These are phyloP conservation scores for Paraphaeosphaeria minitans DNA, from an alignment of 2,329 filamentous ascomycete species.

Conservation along the genomic window DNA sequence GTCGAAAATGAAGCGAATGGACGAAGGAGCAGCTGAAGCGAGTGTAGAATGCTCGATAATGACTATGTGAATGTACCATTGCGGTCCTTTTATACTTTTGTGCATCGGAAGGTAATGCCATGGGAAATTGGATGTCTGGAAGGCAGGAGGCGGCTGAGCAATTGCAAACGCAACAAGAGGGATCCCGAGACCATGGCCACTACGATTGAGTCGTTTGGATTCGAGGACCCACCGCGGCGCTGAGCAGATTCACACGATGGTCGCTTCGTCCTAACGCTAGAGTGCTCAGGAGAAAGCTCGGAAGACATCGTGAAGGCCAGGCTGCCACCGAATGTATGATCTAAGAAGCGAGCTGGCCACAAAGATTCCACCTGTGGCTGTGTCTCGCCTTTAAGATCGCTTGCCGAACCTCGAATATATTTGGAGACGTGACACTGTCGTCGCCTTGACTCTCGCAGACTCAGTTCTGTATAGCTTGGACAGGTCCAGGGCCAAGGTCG, in stretches of 20 bases:
- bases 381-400: background rate
- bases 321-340: background rate
- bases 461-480: background rate
- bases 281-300: background rate
- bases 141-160: conserved; percentile 1
- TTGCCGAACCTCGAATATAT: background rate
- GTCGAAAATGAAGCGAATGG: conserved; percentile 11
- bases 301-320: background rate
- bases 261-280: background rate
- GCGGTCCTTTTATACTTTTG: conserved; percentile 2
- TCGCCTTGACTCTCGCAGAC: conserved; percentile 6
- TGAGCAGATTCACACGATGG: background rate
- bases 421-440: background rate
- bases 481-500: conserved; percentile 2
- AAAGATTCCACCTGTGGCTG: background rate
- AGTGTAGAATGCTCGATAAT: conserved; percentile 26
- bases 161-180: background rate
- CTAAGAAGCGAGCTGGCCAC: background rate
- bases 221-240: background rate
- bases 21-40: conserved; percentile 21
- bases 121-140: conserved; percentile 15
- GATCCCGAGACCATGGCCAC: conserved; percentile 7
- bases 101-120: background rate
- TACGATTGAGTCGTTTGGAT: background rate
- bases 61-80: background rate